Evolutionary conservation across 208 protist genomes (phyloP), one percentile per base, ranked within the genome.

Genomic region (Leishmania lainsoni): DNA sequence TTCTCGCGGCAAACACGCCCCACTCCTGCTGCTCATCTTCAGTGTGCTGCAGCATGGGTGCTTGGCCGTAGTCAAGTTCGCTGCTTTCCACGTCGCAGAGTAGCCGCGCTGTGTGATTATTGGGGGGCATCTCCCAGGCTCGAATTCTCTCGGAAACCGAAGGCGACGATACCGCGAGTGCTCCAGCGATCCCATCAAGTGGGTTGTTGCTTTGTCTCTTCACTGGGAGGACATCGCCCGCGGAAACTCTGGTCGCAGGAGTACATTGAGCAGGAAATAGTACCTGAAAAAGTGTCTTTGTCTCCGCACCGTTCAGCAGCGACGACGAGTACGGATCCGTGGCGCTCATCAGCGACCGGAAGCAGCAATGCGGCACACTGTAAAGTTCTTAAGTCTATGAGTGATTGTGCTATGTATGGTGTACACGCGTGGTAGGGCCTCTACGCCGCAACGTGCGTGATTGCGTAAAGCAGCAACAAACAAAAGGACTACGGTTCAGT

Each of bases 111-210:
- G 35, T 4, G 10, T 16, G 68, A 5, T 48, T 32, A 2, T 54
- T 48, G 1, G 51, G 32, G 10, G 16, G 35, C 3, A 66, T 75
- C 61, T 81, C 74, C 82, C 82, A 86, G 17, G 71, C 78, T 42
- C 56, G n/a, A 17, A 86, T 79, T 32, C 82, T 59, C 54, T 81
- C 73, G 5, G 73, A 81, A 5, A 52, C 73, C 2, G 82, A 86
- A 12, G 78, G 56, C 3, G 82, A 86, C 35, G 78, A 72, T 5
- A 63, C 65, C 59, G 20, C 76, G 45, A 42, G 26, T 32, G 63
- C 29, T 29, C 22, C 52, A 14, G 52, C 29, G 16, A 76, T 39
- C 45, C 12, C 35, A 22, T 73, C 39, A 29, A 10, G 69, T 29
- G 26, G n/a, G 26, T 6, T 20, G 17, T 39, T 45, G 22, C 26